Evolutionary conservation across 129 eudicot genomes (phyloP), one percentile per base, ranked within the genome.

Genomic region (Arctium minus): DNA sequence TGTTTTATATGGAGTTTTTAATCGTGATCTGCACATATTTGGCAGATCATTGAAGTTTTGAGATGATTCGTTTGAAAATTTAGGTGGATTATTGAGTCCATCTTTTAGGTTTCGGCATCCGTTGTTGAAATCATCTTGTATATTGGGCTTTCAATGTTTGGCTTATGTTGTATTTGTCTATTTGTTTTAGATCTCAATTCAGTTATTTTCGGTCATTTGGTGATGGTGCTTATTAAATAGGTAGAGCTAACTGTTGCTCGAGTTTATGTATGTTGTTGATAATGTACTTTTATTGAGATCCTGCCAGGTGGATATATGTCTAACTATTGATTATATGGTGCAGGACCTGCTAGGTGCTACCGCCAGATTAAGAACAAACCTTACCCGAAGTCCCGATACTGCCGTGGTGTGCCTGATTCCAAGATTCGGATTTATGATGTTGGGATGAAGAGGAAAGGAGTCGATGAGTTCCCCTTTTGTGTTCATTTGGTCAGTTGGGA

Each of bases 331-430:
- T 13, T 72, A 2, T 3, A 50, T 69, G 9, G 0, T 73, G 12
- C 85, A 93, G 97, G 97, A 83, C 97, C 97, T 27, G 96, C 97
- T 70, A 89, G 97, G 76, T 93, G 96, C 72, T 93, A 93, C 79
- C 96, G 97, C 33, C 97, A 93, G 85, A 93, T 93, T 60, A 93
- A 93, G 38, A 91, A 91, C 87, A 93, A 93, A 83, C 96, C 97
- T 0, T 93, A 93, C 81, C 97, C 96, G 8, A 93, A 93, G 36
- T 93, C 96, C 1, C 79, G 94, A 53, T 93, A 56, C 82, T 93
- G 96, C 68, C 96, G 96, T 85, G 97, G 97, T 93, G 97, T 93
- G 8, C 97, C 96, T 0, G 97, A 93, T 80, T 96, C 97, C 12
- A 93, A 93, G 85, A 93, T 93, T 69, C 85, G 97, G 87, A 93